These are phyloP conservation scores for Ailanthus altissimus DNA, from an alignment of 345 rosid genomes.

Conservation along the genomic window DNA sequence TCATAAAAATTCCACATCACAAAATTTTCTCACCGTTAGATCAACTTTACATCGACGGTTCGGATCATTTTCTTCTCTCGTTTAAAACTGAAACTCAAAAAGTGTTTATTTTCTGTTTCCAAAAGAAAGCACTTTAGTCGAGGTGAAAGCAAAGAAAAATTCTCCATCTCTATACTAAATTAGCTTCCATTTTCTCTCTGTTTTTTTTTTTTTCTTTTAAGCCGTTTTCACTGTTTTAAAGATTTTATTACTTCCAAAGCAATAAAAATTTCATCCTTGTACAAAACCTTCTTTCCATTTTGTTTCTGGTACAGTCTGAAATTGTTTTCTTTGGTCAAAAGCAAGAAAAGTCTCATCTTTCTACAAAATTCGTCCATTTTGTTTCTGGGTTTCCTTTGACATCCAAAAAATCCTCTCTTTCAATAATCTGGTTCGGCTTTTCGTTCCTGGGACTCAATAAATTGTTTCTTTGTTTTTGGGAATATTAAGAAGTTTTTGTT, in stretches of 20 bases:
- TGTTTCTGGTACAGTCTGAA: neutral
- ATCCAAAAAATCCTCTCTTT: neutral
- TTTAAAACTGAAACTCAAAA: neutral
- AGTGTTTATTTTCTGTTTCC: neutral
- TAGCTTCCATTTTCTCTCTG: neutral
- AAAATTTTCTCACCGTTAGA: constrained; percentile 4
- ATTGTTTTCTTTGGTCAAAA: neutral
- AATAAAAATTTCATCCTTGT: neutral
- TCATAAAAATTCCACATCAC: neutral
- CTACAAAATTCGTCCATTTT: neutral
- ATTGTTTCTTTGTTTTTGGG: constrained; percentile 12
- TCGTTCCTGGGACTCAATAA: neutral
- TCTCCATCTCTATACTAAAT: neutral
- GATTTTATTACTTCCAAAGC: neutral
- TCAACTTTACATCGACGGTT: neutral
- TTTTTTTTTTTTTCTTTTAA: neutral
- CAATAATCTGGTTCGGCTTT: neutral
- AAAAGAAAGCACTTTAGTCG: neutral
- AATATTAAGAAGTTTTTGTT: neutral
- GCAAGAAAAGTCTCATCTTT: neutral
- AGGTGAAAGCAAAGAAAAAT: neutral
- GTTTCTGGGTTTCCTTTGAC: neutral
- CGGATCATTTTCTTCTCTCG: neutral
- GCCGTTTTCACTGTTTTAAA: neutral
- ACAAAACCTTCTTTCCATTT: neutral